phyloP scores from a whole-genome alignment of 139 green algal species.

The Asterochloris erici region DNA sequence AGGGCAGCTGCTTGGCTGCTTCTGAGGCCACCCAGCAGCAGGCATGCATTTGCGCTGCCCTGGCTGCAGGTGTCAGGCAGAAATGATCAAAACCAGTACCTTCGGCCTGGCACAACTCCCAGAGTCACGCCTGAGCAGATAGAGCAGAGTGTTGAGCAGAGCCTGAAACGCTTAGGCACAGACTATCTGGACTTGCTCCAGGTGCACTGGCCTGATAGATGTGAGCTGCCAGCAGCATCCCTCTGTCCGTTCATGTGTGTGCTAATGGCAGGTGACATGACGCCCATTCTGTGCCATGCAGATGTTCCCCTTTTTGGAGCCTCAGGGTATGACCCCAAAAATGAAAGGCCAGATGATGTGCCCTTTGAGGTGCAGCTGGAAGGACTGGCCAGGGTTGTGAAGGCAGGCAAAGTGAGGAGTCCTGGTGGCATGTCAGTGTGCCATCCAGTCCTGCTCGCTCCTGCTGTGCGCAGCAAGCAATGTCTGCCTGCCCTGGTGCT shows the following conservation, averaged over 20 bases:
- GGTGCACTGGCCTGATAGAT: constrained; percentile 60
- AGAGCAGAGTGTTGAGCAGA: constrained; percentile 59
- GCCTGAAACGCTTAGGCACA: constrained; percentile 60
- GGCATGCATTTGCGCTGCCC: too few relatives aligned
- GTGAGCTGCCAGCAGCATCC: background rate
- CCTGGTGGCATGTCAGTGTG: background rate
- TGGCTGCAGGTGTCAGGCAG: too few relatives aligned
- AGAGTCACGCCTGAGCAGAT: constrained; percentile 66
- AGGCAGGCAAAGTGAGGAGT: constrained; percentile 76
- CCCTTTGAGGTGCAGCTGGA: constrained; percentile 88
- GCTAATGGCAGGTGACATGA: background rate
- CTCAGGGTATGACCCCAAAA: constrained; percentile 52
- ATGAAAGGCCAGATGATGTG: constrained; percentile 54
- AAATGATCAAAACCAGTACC: too few relatives aligned
- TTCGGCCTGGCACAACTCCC: background rate
- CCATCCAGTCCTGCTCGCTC: too few relatives aligned
- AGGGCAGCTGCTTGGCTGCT: too few relatives aligned
- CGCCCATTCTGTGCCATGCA: constrained; percentile 30
- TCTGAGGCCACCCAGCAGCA: too few relatives aligned
- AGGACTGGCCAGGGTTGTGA: constrained; percentile 73
- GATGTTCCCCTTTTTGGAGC: constrained; percentile 77
- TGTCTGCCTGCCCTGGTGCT: too few relatives aligned
- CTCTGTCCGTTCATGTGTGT: background rate
- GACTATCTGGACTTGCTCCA: constrained; percentile 90
- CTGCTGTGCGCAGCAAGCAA: too few relatives aligned